phyloP scores from a whole-genome alignment of 1,139 yeast species.

The Kurtzmaniella natalensis region DNA sequence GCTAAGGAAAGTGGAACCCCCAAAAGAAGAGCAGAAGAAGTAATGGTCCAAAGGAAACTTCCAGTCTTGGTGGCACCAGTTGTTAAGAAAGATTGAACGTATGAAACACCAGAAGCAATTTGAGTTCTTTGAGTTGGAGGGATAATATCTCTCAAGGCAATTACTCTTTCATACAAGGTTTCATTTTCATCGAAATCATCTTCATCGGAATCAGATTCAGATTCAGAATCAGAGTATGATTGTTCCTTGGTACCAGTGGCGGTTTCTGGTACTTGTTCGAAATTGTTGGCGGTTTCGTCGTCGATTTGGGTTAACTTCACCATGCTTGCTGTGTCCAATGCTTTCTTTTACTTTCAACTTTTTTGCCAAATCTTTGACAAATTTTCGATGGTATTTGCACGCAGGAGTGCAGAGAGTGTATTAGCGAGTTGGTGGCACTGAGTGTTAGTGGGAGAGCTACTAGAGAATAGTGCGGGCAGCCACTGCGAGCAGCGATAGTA shows the following conservation, averaged over 20 bases:
- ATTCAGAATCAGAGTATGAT: constrained; percentile 37
- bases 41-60: constrained; percentile 74
- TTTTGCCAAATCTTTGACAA: not conserved
- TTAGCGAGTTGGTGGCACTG: too few relatives aligned
- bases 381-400: constrained; percentile 3
- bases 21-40: constrained; percentile 78
- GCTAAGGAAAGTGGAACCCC: constrained; percentile 93
- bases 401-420: too few relatives aligned
- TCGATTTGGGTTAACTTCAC: constrained; percentile 72
- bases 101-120: constrained; percentile 30
- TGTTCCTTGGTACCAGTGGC: constrained; percentile 21
- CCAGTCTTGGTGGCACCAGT: constrained; percentile 60
- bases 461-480: too few relatives aligned
- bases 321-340: constrained; percentile 32
- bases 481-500: too few relatives aligned
- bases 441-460: too few relatives aligned
- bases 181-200: constrained; percentile 83
- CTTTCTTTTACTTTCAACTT: not conserved
- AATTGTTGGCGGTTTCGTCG: constrained; percentile 45
- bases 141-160: constrained; percentile 86
- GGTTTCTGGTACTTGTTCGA: constrained; percentile 23
- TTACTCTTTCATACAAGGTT: constrained; percentile 79
- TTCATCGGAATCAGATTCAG: constrained; percentile 54
- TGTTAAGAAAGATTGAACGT: constrained; percentile 35
- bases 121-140: constrained; percentile 80